Percentiles rank a stretch among this genome's conserved stretches.
phyloP scores from a whole-genome alignment of 2,329 filamentous ascomycete genomes.

The Penicillium palitans region DNA sequence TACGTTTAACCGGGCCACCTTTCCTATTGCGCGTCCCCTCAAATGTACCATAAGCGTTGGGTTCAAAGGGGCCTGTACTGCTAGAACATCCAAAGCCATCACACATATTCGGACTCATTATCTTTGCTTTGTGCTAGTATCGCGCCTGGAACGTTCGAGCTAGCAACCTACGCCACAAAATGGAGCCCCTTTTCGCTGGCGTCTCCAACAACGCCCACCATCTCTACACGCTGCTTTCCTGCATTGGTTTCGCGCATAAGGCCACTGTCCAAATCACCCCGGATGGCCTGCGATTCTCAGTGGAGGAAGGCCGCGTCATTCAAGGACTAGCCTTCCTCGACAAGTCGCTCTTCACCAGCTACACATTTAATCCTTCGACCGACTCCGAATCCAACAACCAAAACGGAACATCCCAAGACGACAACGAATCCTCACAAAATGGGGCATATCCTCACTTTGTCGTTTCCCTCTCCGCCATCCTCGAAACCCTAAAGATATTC shows the following conservation, averaged over 20 bases:
- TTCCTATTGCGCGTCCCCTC: slow-evolving; percentile 23
- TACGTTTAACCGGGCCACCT: slow-evolving; percentile 69
- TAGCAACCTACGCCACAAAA: slow-evolving; percentile 15
- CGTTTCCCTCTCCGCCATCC: slow-evolving; percentile 79
- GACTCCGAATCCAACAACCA: slow-evolving; percentile 18
- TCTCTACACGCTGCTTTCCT: slow-evolving; percentile 60
- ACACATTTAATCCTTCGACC: slow-evolving; percentile 61
- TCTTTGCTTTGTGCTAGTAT: slow-evolving; percentile 7
- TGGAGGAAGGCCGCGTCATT: slow-evolving; percentile 85
- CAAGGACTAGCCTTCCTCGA: slow-evolving; percentile 88
- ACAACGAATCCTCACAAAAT: slow-evolving; percentile 41
- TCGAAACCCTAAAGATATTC: slow-evolving; percentile 95
- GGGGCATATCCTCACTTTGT: slow-evolving; percentile 69
- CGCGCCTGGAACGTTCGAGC: background rate
- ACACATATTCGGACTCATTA: slow-evolving; percentile 12
- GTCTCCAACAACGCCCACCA: slow-evolving; percentile 63
- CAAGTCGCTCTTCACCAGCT: slow-evolving; percentile 84
- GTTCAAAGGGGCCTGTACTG: slow-evolving; percentile 33
- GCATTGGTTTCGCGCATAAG: slow-evolving; percentile 61
- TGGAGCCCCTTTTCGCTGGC: slow-evolving; percentile 57
- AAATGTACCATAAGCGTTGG: slow-evolving; percentile 40
- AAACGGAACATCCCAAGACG: slow-evolving; percentile 27
- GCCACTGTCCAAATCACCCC: slow-evolving; percentile 73
- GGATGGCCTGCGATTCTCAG: slow-evolving; percentile 82
- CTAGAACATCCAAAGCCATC: slow-evolving; percentile 35